Evolutionary conservation across 352 stramenopile genomes (phyloP), one percentile per base, ranked within the genome.

Genomic region (Albugo laibachii): DNA sequence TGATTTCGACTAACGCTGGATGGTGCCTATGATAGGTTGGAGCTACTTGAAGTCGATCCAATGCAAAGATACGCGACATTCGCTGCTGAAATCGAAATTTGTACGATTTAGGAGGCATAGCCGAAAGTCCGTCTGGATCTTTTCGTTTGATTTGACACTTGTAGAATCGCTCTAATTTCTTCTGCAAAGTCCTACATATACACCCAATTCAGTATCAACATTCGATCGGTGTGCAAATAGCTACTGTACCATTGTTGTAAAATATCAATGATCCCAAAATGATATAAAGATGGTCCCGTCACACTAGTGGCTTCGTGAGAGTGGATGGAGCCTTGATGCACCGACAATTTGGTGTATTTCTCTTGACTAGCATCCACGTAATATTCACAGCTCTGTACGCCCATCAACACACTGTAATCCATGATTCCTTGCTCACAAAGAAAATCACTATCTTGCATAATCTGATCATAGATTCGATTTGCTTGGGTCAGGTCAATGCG

Each of bases 1-100:
- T 56, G 44, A 84, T 73, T 55, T 88, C 76, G 44, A 88, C 82
- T 35, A 88, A 52, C 14, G 76, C 66, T 20, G 76, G 76, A 46
- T 83, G 65, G 49, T 68, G 83, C 36, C 79, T 68, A 44, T 85
- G 67, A 59, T 78, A 85, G 13, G 65, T 66, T 13, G 69, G 71
- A 31, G 24, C 24, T 27, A 68, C 62, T 49, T 88, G 78, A 0
- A 62, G 58, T 15, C 76, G 72, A 34, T 61, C 69, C 35, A 92
- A 56, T 14, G 71, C 76, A 45, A 92, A 92, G 45, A 92, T 88
- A 47, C 79, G 76, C 19, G 71, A 87, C 79, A 89, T 89, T 39
- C 86, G 85, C 52, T 92, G 76, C 61, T 92, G 79, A 57, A 94
- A 94, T 2, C 82, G 80, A 55, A 89, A 84, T 59, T 87, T 89